These are phyloP conservation scores for Mimosa bimucronata DNA, from an alignment of 306 rosid species.

Conservation along the genomic window DNA sequence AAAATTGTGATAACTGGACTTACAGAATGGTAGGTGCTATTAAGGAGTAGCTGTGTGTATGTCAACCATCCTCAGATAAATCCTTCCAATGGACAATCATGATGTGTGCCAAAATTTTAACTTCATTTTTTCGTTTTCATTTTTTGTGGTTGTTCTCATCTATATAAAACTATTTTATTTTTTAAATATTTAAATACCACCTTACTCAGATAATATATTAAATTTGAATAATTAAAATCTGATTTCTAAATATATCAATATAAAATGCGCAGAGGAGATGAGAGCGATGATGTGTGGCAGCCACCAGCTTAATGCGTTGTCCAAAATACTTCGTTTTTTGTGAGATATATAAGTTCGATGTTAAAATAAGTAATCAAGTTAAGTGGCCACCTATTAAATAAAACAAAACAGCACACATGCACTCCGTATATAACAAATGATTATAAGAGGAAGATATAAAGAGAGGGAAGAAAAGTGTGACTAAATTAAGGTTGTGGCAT, in stretches of 20 bases:
- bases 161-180: not conserved
- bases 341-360: not conserved
- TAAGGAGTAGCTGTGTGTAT: no score
- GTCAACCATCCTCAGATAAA: not conserved
- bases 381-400: slow-evolving; percentile 5
- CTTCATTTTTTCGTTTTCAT: not conserved
- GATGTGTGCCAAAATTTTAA: not conserved
- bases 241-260: not conserved
- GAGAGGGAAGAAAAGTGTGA: not conserved
- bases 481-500: slow-evolving; percentile 7
- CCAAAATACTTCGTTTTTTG: not conserved
- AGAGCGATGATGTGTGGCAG: not conserved
- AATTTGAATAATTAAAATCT: not conserved
- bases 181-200: not conserved
- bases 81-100: not conserved
- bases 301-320: not conserved
- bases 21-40: no score
- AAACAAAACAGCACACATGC: not conserved
- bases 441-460: not conserved
- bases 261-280: not conserved
- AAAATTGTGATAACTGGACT: no score
- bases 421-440: not conserved
- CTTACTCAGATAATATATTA: not conserved
- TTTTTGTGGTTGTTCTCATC: not conserved
- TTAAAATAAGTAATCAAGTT: slow-evolving; percentile 22